Evolutionary conservation across 1,139 yeast species (phyloP), one percentile per base, ranked within the genome.

Genomic region (Dujonia santamariae): DNA sequence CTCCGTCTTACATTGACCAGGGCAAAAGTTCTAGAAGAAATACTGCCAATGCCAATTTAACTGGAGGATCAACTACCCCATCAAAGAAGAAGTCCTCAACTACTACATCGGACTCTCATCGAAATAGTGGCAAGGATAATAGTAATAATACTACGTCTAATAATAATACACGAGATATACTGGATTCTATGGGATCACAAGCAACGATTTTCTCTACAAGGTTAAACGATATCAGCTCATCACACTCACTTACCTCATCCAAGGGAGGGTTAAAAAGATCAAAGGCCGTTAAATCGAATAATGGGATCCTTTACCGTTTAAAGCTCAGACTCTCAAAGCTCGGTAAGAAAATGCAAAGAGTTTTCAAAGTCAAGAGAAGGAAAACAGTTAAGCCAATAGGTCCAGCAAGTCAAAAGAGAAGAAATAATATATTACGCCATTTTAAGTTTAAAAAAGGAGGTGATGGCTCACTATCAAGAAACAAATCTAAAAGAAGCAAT

Each of bases 181-280:
- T 69, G 26, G 55, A 60, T 34, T 62, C 68, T 30, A 60, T 62
- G 67, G 72, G 62, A 3, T 65, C 72, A 0, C 74, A 67, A 41
- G 73, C 72, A 8, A 69, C 75, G 1, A 67, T 69, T 17, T 68
- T 69, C 40, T 66, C 72, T 15, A 68, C 74, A 3, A 49, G 72
- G 41, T 43, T 47, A 6, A 50, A 42, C 35, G 50, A 47, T 16
- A 12, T 21, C 29, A 44, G 37, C 26, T n/a, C n/a, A n/a, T n/a
- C n/a, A n/a, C n/a, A n/a, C n/a, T n/a, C n/a, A n/a, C n/a, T n/a
- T n/a, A n/a, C n/a, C 42, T 3, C 39, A 43, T 6, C 44, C 56
- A 2, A 45, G n/a, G n/a, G n/a, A n/a, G n/a, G n/a, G 52, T 11
- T 49, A 61, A 15, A 34, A 13, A 50, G 74, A 36, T 45, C 56